A percentile compares a stretch with the other conserved stretches of the same genome.
phyloP scores from a whole-genome alignment of 805 yeast species.

The Spencermartinsiella europaea region DNA sequence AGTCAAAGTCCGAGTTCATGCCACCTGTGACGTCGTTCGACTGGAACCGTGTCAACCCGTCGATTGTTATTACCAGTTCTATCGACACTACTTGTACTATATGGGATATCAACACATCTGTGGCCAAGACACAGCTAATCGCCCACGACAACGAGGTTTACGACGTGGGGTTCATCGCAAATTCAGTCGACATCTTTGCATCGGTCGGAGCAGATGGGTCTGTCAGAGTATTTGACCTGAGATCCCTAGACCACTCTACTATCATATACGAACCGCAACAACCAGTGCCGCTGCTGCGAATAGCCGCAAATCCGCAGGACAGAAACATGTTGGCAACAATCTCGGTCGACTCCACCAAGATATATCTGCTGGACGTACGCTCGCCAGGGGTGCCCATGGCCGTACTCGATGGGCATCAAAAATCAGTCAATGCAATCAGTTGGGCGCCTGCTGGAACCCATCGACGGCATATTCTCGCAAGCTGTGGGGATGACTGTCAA shows the following conservation, averaged over 20 bases:
- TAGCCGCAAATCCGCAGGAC: conserved; percentile 75
- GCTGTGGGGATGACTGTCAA: conserved; percentile 59
- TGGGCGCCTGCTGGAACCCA: conserved; percentile 68
- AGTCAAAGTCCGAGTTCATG: conserved; percentile 40
- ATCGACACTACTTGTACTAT: conserved; percentile 96
- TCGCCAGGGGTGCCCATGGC: conserved; percentile 78
- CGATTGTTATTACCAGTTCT: conserved; percentile 71
- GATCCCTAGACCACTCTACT: conserved; percentile 88
- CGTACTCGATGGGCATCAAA: conserved; percentile 62
- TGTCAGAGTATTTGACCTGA: conserved; percentile 82
- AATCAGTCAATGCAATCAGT: conserved; percentile 62
- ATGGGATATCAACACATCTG: conserved; percentile 74
- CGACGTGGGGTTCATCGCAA: conserved; percentile 80
- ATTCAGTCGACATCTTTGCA: conserved; percentile 72
- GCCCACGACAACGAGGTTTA: conserved; percentile 96
- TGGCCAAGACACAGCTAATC: conserved; percentile 85
- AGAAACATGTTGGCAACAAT: conserved; percentile 80
- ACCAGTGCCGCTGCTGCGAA: conserved; percentile 59
- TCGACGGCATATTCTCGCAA: conserved; percentile 57
- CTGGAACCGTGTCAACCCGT: conserved; percentile 75
- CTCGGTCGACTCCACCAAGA: conserved; percentile 60
- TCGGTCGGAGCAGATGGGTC: conserved; percentile 96
- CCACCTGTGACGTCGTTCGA: conserved; percentile 95
- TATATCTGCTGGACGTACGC: conserved; percentile 75
- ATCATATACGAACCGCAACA: conserved; percentile 70